Conservation (phyloP, 1,284 basidiomycete species). For the Fomitopsis schrenkii region DNA sequence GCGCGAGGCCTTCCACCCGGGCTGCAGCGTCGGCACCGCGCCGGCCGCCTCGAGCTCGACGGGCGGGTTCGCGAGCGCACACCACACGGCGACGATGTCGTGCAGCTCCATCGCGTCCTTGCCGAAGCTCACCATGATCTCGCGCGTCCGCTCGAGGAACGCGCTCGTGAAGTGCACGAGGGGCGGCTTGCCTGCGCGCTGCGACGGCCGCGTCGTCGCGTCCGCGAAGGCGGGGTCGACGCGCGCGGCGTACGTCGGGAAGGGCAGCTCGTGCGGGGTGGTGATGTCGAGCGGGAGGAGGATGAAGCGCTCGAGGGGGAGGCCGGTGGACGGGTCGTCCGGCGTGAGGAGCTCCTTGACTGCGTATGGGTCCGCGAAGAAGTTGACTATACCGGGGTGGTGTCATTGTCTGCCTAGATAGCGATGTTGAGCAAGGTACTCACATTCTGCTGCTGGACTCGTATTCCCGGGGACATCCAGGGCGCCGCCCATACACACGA, state of each 20-base stretch:
- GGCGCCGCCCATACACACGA: constrained; percentile 96
- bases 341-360: constrained; percentile 62
- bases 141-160: constrained; percentile 72
- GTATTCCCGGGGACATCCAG: constrained; percentile 93
- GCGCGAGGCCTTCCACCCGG: constrained; percentile 50
- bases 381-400: constrained; percentile 64
- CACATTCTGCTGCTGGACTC: constrained; percentile 78
- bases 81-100: constrained; percentile 82
- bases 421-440: constrained; percentile 8
- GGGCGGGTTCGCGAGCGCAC: constrained; percentile 65
- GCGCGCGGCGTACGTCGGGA: constrained; percentile 50
- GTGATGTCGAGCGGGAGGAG: constrained; percentile 83
- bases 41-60: constrained; percentile 20
- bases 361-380: constrained; percentile 90
- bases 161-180: constrained; percentile 75
- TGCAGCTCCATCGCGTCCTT: constrained; percentile 85
- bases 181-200: constrained; percentile 41
- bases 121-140: constrained; percentile 67
- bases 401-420: too few relatives aligned
- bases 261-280: constrained; percentile 73
- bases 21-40: constrained; percentile 27
- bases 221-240: constrained; percentile 53
- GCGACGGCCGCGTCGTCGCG: constrained; percentile 42
- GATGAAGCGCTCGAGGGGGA: constrained; percentile 64
- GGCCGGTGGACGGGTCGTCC: constrained; percentile 28